Conservation (phyloP, 441 rosid genomes). For the Populus hybrid region DNA sequence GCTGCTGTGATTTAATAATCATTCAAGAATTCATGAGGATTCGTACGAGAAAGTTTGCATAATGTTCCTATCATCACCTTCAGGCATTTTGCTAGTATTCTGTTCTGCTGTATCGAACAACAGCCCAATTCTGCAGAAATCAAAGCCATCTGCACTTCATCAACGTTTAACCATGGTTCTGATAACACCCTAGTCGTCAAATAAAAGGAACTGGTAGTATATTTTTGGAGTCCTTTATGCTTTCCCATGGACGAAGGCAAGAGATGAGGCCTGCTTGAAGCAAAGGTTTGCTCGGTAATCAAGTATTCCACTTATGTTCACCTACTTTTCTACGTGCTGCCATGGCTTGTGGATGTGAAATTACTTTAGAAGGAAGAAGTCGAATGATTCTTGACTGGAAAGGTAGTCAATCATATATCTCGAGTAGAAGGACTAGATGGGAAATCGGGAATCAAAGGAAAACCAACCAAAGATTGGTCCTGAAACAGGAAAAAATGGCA, state of each 20-base stretch:
- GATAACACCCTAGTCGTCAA: not conserved
- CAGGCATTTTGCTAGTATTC: not conserved
- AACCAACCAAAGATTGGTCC: not conserved
- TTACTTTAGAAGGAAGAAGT: not conserved
- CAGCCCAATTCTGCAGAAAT: not conserved
- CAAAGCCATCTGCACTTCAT: not conserved
- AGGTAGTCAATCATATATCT: too few species aligned
- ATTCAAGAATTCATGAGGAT: not conserved
- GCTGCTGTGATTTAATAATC: not conserved
- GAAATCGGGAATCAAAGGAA: not conserved
- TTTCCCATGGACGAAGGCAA: not conserved
- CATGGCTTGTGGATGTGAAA: not conserved
- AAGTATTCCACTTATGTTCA: not conserved
- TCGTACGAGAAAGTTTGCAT: not conserved
- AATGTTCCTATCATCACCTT: not conserved
- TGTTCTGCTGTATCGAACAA: not conserved
- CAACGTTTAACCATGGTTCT: not conserved
- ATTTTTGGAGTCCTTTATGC: too few species aligned
- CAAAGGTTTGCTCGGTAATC: not conserved
- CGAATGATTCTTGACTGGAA: not conserved
- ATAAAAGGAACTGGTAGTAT: not conserved
- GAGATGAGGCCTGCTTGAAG: not conserved
- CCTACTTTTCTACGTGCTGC: not conserved
- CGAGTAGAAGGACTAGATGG: not conserved
- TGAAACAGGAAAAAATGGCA: not conserved